These are phyloP conservation scores for Alternaria triticimaculans DNA, from an alignment of 2,329 filamentous ascomycete genomes.

Conservation along the genomic window DNA sequence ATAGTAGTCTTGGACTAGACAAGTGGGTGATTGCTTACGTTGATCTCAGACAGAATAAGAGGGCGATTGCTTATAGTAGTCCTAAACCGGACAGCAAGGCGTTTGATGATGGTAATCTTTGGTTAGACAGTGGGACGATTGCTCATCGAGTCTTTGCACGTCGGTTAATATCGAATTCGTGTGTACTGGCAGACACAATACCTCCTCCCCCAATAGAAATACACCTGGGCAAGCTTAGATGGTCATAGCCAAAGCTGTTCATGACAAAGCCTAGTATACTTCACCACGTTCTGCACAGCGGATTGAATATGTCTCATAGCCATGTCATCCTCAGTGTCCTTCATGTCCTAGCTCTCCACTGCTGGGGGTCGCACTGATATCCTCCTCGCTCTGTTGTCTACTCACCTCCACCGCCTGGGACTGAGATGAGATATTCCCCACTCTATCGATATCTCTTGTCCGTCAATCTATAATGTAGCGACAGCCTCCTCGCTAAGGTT, in stretches of 20 bases:
- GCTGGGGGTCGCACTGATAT: not conserved
- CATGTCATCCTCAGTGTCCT: not conserved
- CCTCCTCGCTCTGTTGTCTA: not conserved
- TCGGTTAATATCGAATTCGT: not conserved
- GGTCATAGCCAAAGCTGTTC: too few species aligned
- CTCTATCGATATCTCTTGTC: not conserved
- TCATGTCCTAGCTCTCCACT: not conserved
- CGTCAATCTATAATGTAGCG: not conserved
- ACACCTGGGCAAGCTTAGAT: too few species aligned
- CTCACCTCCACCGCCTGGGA: not conserved
- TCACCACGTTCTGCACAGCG: not conserved
- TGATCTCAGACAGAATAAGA: not conserved
- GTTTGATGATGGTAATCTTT: not conserved
- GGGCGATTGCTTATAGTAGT: not conserved
- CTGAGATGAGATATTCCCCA: not conserved
- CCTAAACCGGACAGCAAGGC: not conserved
- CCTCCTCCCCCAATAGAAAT: too few species aligned
- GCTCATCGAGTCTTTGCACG: rapidly evolving
- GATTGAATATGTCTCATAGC: not conserved
- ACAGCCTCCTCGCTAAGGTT: not conserved
- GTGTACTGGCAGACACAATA: not conserved
- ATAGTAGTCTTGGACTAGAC: not conserved
- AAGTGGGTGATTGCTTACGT: not conserved
- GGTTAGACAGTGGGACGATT: not conserved
- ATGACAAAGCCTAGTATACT: not conserved